Conservation (phyloP, 306 rosid species). For the Glycine soja region DNA sequence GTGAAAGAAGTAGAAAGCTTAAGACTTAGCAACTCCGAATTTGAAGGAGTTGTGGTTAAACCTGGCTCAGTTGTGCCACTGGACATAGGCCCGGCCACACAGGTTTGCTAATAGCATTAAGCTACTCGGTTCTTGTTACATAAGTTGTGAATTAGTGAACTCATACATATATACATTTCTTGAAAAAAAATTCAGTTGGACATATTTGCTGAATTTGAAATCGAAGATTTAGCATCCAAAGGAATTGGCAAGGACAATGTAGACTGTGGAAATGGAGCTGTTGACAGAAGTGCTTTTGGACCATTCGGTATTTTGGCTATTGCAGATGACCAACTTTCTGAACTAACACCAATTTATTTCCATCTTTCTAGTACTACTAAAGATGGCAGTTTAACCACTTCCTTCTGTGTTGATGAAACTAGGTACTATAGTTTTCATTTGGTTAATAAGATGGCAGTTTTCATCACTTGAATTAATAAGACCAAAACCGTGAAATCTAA, state of each 20-base stretch:
- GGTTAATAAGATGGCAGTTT: background rate
- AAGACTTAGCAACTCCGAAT: slow-evolving; percentile 59
- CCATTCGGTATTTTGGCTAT: slow-evolving; percentile 82
- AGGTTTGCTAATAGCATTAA: slow-evolving; percentile 52
- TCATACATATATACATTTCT: background rate
- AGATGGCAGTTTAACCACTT: slow-evolving; percentile 51
- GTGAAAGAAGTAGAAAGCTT: slow-evolving; percentile 82
- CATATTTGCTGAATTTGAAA: slow-evolving; percentile 75
- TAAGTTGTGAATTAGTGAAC: background rate
- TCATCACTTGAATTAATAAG: background rate
- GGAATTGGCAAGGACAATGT: slow-evolving; percentile 24
- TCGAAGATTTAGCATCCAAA: slow-evolving; percentile 46
- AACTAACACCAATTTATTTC: slow-evolving; percentile 77
- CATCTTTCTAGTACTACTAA: slow-evolving; percentile 47
- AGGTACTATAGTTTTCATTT: slow-evolving; percentile 62
- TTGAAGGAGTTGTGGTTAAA: slow-evolving; percentile 57
- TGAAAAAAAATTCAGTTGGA: slow-evolving; percentile 63
- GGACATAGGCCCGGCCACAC: slow-evolving; percentile 71
- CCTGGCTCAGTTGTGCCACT: slow-evolving; percentile 75
- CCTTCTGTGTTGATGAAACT: slow-evolving; percentile 75
- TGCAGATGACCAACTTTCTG: slow-evolving; percentile 80
- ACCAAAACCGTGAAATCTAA: background rate
- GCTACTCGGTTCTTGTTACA: slow-evolving; percentile 4
- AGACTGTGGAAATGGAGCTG: slow-evolving; percentile 76
- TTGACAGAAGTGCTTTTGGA: slow-evolving; percentile 66